Base-by-base conservation (phyloP, 2,329 filamentous ascomycete species). In the Penicillium sp. region DNA sequence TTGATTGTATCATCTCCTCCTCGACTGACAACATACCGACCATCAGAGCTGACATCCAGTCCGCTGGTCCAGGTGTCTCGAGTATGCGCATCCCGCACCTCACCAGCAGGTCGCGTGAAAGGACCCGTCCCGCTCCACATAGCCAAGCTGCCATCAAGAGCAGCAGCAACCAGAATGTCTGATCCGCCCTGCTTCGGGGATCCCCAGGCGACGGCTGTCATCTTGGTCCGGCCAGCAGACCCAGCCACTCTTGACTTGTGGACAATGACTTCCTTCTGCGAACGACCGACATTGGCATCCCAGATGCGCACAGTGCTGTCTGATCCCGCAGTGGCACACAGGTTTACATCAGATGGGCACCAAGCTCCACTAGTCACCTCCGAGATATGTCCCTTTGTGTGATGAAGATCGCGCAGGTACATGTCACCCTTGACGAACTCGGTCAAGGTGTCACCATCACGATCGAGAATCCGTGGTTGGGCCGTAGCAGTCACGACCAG, bases 391-490 rank as follows among this genome's bases (percentile, higher is more conserved):
- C 93, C 93, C 68, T 96, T 97, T 4, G 93, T 98, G 67, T 97
- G 91, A 71, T 96, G 83, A 87, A 97, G 95, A 68, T 98, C 93
- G 47, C 92, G 82, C 58, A 98, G 74, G 64, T 98, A 98, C 91
- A 97, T 97, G 67, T 98, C 93, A 40, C 93, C 93, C 72, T 98
- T 98, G 59, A 90, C 86, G 58, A 95, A 97, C 65, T 96, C 90
- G 1, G 86, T 86, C 42, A 95, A 62, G 6, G 87, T 79, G 39
- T 95, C 89, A 33, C 93, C 93, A 73, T 98, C 92, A 63, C 93
- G 84, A 61, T 83, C 88, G 68, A 97, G 79, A 23, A 98, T 84
- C 68, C 90, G 91, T 10, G 92, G 89, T 68, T 97, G 92, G 1
- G 92, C 86, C 35, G 92, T 88, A 6, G 92, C 90, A 6, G 90